Evolutionary conservation across 164 flowering plant species (phyloP), one percentile per base, ranked within the genome.

Genomic region (Annona squamosa): DNA sequence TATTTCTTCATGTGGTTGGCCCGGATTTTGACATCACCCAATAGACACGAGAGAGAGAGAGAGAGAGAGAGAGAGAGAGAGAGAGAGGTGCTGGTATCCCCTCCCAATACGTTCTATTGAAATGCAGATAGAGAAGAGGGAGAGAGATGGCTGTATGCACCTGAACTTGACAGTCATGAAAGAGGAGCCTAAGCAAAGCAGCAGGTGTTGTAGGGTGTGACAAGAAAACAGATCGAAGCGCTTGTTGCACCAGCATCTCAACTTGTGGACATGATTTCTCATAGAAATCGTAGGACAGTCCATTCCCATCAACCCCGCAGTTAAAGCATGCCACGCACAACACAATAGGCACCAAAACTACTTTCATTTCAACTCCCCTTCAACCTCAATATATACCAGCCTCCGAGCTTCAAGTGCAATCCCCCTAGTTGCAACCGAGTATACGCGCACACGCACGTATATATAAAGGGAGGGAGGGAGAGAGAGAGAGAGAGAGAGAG

Each of bases 101-200:
- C 37, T 26, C 37, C 37, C 37, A 26, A 26, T 26, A 26, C 37
- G 37, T 26, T 26, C 37, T 26, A 26, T 26, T 56, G 61, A 62
- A 18, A 62, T 7, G 16, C 18, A 62, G 64, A 62, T 17, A 62
- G 18, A 62, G 64, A 18, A 62, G 64, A 62, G 65, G 18, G 65
- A 62, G 65, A 63, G 65, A 5, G n/a, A 48, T 10, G 18, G 46
- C 63, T 59, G 48, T 48, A 67, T 19, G 52, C 59, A 79, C 84
- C 81, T 81, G 82, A 77, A 79, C 80, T 79, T 77, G 80, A 71
- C 79, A 79, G 73, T 82, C 82, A 72, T 82, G 82, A 65, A 82
- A 81, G 74, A 79, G 62, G 68, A 82, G 82, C 64, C 84, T 67
- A 5, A 82, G 77, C 59, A 82, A 72, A n/a, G 79, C 77, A 3